Base-by-base conservation (phyloP, 2,329 filamentous ascomycete genomes). In the Alternaria ventricosa region DNA sequence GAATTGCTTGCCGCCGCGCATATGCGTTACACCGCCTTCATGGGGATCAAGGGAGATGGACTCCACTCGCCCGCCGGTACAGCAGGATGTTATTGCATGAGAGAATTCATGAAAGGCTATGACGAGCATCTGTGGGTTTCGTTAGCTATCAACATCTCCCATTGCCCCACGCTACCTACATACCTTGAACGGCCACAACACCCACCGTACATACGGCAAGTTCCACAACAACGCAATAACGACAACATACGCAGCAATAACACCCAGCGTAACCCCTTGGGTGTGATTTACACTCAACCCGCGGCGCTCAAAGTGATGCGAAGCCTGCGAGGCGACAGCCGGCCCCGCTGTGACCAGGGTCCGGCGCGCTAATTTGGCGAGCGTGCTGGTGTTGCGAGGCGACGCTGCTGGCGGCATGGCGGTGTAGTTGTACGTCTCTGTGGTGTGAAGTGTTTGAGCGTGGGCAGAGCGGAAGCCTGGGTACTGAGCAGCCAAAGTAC, bases 31-130 rank as follows among this genome's bases (percentile, higher is more conserved):
- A 64, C 92, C 92, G 64, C 92, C 92, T 80, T 94, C 92, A 70
- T 89, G 86, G 1, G 91, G 91, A 75, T 93, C 90, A 22, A 93
- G 86, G 22, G 87, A 89, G 73, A 94, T 93, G 43, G 88, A 90
- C 75, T 92, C 88, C 68, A 94, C 92, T 59, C 83, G 85, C 5
- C 92, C 92, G 58, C 92, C 92, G 0, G 92, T 94, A 63, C 89
- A 87, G 66, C 90, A 86, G 43, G 90, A 90, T 1, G 88, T 88
- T 71, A 93, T 87, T 53, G 92, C 92, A 79, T 94, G 92, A 12
- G 90, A 88, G 74, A 94, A 86, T 72, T 94, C 92, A 80, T 94
- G 92, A 79, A 94, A 94, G 41, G 92, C 92, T 67, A 94, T 94
- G 55, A 92, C 90, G 20, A 94, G 60, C 66, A 69, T 69, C 66